Evolutionary conservation across 1,284 basidiomycete genomes (phyloP).

Genomic region (Ceratorhiza oryzae-sativae): DNA sequence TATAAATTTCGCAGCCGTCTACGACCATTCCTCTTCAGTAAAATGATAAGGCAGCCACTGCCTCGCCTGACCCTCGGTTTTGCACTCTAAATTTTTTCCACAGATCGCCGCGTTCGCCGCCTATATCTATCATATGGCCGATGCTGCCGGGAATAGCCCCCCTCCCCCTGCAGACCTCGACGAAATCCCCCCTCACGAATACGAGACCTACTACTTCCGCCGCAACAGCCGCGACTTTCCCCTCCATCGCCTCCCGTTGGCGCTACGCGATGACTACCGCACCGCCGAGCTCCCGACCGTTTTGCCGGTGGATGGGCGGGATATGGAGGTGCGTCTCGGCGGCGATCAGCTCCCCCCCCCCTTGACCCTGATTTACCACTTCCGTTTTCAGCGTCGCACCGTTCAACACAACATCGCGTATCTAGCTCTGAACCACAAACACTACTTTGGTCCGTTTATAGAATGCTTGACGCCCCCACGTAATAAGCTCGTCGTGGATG

Average conservation of each 20-base stretch:
- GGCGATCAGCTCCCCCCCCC: conserved; percentile 30
- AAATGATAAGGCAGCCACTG: conserved; percentile 36
- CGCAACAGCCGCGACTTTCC: conserved; percentile 23
- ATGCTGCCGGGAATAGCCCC: background rate
- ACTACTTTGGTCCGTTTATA: conserved; percentile 31
- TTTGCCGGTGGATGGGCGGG: conserved; percentile 6
- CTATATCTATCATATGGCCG: conserved; percentile 40
- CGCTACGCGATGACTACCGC: background rate
- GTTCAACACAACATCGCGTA: conserved; percentile 14
- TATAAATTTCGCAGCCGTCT: conserved; percentile 36
- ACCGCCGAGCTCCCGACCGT: conserved; percentile 8
- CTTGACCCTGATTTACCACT: conserved; percentile 39
- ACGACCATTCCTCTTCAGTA: conserved; percentile 38
- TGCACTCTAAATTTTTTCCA: conserved; percentile 32
- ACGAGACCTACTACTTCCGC: background rate
- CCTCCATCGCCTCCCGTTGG: background rate
- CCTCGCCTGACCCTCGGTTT: conserved; percentile 25
- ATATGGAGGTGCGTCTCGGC: conserved; percentile 27
- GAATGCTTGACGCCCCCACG: conserved; percentile 4
- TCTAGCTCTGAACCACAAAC: background rate
- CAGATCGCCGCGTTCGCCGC: conserved; percentile 7
- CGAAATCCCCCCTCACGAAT: conserved; percentile 1
- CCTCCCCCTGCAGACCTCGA: conserved; percentile 1
- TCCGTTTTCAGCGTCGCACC: conserved; percentile 24
- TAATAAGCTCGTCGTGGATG: conserved; percentile 15